These are phyloP conservation scores for Dunaliella sp. DNA, from an alignment of 139 green algal genomes.

Conservation along the genomic window DNA sequence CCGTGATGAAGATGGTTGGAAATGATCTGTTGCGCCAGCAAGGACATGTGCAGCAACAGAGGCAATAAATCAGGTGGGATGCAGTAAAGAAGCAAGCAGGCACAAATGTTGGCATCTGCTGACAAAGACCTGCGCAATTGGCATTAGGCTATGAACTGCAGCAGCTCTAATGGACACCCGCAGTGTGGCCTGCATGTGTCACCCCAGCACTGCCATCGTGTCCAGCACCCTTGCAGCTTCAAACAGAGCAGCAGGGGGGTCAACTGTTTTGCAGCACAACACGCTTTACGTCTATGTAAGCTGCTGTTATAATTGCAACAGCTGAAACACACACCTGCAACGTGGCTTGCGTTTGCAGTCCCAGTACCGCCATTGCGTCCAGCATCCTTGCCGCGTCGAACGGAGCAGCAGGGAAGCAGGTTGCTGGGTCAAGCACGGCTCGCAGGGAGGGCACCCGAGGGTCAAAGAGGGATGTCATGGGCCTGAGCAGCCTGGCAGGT, in stretches of 20 bases:
- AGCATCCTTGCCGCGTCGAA: slow-evolving; percentile 38
- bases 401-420: slow-evolving; percentile 47
- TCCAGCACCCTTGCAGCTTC: slow-evolving; percentile 33
- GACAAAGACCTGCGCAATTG: too few species aligned
- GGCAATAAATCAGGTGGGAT: too few species aligned
- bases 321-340: slow-evolving; percentile 36
- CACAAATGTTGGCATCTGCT: too few species aligned
- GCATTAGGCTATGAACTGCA: too few species aligned
- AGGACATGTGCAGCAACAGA: too few species aligned
- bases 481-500: not conserved
- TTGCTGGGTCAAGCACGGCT: slow-evolving; percentile 43
- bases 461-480: slow-evolving; percentile 49
- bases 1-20: too few species aligned
- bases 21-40: too few species aligned
- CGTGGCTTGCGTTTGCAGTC: slow-evolving; percentile 39
- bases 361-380: slow-evolving; percentile 44
- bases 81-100: too few species aligned
- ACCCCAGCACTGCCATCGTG: slow-evolving; percentile 47
- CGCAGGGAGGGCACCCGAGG: slow-evolving; percentile 37
- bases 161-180: too few species aligned
- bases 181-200: slow-evolving; percentile 34
- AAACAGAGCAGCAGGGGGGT: slow-evolving; percentile 42
- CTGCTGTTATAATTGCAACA: too few species aligned
- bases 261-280: too few species aligned
- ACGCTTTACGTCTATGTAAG: too few species aligned